Percentiles rank a stretch among this genome's conserved stretches.
phyloP scores from a whole-genome alignment of 768 basidiomycete species.

The Xerocomus brunneocitrinus region DNA sequence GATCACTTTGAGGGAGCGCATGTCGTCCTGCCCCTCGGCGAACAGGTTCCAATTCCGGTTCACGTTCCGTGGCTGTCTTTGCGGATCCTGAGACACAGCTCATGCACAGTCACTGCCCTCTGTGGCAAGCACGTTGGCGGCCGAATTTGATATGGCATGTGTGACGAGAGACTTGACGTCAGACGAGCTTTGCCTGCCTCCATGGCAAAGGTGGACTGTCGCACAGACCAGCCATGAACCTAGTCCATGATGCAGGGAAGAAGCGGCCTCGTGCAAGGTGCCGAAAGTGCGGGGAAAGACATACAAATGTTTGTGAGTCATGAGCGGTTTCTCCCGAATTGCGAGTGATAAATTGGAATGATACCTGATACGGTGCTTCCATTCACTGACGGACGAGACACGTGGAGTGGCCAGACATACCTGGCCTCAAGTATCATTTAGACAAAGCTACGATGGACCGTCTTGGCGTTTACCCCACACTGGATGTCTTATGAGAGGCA shows the following conservation, averaged over 20 bases:
- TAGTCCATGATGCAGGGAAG: conserved; percentile 2
- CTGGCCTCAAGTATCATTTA: too few species aligned
- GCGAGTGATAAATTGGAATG: not conserved
- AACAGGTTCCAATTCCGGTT: not conserved
- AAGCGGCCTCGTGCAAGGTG: conserved; percentile 18
- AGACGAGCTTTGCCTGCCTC: conserved; percentile 3
- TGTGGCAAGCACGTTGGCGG: not conserved
- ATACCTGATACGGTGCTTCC: not conserved
- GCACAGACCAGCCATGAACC: not conserved
- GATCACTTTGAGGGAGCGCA: conserved; percentile 25
- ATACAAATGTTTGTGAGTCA: conserved; percentile 45
- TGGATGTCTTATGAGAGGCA: not conserved
- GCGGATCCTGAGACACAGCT: not conserved
- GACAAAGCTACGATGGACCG: too few species aligned
- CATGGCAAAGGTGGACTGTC: not conserved
- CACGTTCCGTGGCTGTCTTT: not conserved
- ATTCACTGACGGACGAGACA: not conserved
- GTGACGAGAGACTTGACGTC: not conserved
- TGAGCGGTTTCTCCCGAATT: not conserved
- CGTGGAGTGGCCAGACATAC: not conserved
- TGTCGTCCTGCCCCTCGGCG: too few species aligned
- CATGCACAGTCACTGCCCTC: not conserved
- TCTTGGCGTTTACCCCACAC: conserved; percentile 15
- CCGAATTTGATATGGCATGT: not conserved
- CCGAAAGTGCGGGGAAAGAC: conserved; percentile 36